phyloP scores from a whole-genome alignment of 768 basidiomycete genomes.

The Lentinula lateritia region DNA sequence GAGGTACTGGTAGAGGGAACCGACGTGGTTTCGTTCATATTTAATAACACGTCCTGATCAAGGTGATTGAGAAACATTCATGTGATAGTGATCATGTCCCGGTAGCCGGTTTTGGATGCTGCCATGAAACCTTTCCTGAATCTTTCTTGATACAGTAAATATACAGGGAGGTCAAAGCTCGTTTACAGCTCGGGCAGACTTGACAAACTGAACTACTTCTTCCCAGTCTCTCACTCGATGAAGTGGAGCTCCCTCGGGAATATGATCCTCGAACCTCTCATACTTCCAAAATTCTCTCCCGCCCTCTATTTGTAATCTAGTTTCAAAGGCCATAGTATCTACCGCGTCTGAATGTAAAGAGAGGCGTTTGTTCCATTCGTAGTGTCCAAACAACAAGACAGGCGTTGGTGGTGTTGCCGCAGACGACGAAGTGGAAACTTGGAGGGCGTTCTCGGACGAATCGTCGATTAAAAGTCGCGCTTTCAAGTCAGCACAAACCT shows the following conservation, averaged over 20 bases:
- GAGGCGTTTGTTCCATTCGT: constrained; percentile 67
- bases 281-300: constrained; percentile 54
- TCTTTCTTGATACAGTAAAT: too few relatives aligned
- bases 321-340: constrained; percentile 52
- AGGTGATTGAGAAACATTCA: background rate
- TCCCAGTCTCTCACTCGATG: constrained; percentile 59
- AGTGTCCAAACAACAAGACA: constrained; percentile 70
- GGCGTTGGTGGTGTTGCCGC: constrained; percentile 35
- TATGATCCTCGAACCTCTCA: constrained; percentile 26
- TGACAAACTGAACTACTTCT: constrained; percentile 47
- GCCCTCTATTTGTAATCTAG: constrained; percentile 39
- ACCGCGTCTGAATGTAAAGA: constrained; percentile 37
- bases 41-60: background rate
- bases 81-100: background rate
- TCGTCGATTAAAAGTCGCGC: constrained; percentile 75
- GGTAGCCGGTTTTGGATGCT: background rate
- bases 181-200: constrained; percentile 21
- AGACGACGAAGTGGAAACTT: constrained; percentile 37
- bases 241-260: constrained; percentile 45
- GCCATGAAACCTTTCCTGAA: too few relatives aligned
- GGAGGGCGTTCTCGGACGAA: constrained; percentile 71
- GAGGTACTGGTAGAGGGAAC: background rate
- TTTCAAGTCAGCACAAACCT: constrained; percentile 62
- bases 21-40: background rate
- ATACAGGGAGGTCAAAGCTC: constrained; percentile 11